Evolutionary conservation across 345 rosid genomes (phyloP).

Genomic region (Psidium guajava): DNA sequence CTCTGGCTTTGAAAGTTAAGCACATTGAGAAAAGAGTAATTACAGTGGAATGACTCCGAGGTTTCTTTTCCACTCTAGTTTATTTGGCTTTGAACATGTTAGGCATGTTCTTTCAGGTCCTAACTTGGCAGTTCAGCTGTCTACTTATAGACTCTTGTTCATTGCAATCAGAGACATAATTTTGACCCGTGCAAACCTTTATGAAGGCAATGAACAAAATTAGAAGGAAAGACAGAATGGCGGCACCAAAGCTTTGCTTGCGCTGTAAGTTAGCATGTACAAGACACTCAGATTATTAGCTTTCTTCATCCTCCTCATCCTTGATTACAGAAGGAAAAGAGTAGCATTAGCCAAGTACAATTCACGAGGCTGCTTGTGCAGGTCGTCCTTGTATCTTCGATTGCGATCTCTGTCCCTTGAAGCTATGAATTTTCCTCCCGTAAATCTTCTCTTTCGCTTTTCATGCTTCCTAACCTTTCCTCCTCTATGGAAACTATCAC

Average conservation of each 20-base stretch:
- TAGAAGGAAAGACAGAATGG: not conserved
- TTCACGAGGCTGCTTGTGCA: not conserved
- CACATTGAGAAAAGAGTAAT: not conserved
- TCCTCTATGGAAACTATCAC: not conserved
- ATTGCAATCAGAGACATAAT: not conserved
- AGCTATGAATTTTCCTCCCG: not conserved
- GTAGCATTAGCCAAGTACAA: not conserved
- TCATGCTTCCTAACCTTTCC: not conserved
- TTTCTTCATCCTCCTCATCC: not conserved
- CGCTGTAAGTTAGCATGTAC: not conserved
- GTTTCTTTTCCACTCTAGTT: not conserved
- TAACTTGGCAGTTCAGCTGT: not conserved
- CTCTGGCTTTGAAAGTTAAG: slow-evolving; percentile 2
- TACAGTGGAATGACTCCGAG: not conserved
- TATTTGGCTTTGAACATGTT: not conserved
- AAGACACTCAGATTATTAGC: not conserved
- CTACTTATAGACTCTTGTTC: not conserved
- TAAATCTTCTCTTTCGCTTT: not conserved
- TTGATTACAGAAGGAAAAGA: not conserved
- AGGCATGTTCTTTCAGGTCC: not conserved
- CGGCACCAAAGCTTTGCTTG: not conserved
- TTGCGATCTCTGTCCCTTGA: not conserved
- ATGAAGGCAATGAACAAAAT: not conserved
- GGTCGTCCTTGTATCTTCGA: not conserved
- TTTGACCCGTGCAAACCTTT: not conserved